A percentile compares a stretch with the other conserved stretches of the same genome.
These are phyloP conservation scores for Backusella tarrabulga DNA, from an alignment of 192 early-diverging fungal species.

Conservation along the genomic window DNA sequence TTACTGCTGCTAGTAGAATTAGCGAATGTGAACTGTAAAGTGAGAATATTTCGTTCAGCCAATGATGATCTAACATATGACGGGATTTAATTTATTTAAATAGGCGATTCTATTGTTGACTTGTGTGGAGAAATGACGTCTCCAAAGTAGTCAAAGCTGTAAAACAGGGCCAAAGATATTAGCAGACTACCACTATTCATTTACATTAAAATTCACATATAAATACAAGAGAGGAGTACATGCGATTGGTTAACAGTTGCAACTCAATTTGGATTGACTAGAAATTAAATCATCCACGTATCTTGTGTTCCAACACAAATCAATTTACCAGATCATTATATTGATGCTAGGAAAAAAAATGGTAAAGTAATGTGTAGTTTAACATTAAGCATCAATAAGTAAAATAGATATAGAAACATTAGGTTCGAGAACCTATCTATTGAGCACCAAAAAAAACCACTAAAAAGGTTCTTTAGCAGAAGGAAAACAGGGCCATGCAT, in stretches of 20 bases:
- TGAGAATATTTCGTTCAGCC: not conserved
- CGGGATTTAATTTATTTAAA: not conserved
- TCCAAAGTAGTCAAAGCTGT: not conserved
- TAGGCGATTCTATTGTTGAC: not conserved
- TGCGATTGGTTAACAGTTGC: not conserved
- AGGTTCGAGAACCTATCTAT: not conserved
- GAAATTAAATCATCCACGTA: too few species aligned
- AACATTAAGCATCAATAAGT: not conserved
- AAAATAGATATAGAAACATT: not conserved
- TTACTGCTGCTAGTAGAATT: not conserved
- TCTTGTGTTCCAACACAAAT: too few species aligned
- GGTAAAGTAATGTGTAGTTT: not conserved
- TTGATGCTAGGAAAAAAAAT: too few species aligned
- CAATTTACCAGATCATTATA: too few species aligned
- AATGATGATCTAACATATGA: not conserved
- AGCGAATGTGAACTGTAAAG: not conserved
- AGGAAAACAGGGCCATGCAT: not conserved
- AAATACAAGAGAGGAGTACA: not conserved
- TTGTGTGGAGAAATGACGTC: not conserved
- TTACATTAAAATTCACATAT: not conserved
- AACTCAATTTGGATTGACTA: not conserved
- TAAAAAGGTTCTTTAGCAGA: not conserved
- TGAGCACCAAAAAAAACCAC: not conserved
- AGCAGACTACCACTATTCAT: not conserved
- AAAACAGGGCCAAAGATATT: not conserved